Evolutionary conservation across 2,329 filamentous ascomycete genomes (phyloP).

Genomic region (Periglandula ipomoeae): DNA sequence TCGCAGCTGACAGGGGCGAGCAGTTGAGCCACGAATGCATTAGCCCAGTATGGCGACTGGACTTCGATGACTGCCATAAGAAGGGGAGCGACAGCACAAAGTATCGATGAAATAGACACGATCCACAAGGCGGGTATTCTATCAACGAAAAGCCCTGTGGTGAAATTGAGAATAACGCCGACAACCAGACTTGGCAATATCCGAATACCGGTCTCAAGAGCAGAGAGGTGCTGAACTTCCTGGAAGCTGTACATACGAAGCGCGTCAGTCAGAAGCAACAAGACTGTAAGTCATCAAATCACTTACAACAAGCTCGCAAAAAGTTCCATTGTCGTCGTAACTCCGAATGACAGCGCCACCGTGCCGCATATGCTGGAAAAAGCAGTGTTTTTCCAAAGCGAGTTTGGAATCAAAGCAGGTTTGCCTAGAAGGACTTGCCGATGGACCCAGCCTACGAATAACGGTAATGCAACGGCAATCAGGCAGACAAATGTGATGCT

Average conservation of each 20-base stretch:
- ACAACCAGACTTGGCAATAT: slow-evolving; percentile 36
- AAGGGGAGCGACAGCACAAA: slow-evolving; percentile 37
- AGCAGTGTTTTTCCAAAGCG: slow-evolving; percentile 46
- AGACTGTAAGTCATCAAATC: background rate
- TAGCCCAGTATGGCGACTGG: slow-evolving; percentile 41
- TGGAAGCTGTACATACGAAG: slow-evolving; percentile 32
- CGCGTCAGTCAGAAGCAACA: background rate
- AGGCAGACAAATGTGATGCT: slow-evolving; percentile 38
- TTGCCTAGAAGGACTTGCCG: slow-evolving; percentile 33
- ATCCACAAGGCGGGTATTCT: slow-evolving; percentile 30
- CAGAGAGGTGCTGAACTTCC: slow-evolving; percentile 35
- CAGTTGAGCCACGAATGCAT: slow-evolving; percentile 33
- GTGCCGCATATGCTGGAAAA: slow-evolving; percentile 48
- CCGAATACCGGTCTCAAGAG: slow-evolving; percentile 34
- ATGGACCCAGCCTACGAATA: slow-evolving; percentile 46
- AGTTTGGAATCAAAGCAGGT: slow-evolving; percentile 53
- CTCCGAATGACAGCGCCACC: slow-evolving; percentile 35
- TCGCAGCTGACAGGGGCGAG: slow-evolving; percentile 33
- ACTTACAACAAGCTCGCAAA: slow-evolving; percentile 40
- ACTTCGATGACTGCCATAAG: slow-evolving; percentile 46
- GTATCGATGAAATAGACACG: slow-evolving; percentile 27
- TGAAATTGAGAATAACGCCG: slow-evolving; percentile 32
- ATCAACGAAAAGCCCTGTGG: slow-evolving; percentile 36
- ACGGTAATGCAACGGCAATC: slow-evolving; percentile 31
- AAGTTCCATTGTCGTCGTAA: slow-evolving; percentile 36